Conservation (phyloP, 148 eudicot species). For the Fagopyrum tataricum region DNA sequence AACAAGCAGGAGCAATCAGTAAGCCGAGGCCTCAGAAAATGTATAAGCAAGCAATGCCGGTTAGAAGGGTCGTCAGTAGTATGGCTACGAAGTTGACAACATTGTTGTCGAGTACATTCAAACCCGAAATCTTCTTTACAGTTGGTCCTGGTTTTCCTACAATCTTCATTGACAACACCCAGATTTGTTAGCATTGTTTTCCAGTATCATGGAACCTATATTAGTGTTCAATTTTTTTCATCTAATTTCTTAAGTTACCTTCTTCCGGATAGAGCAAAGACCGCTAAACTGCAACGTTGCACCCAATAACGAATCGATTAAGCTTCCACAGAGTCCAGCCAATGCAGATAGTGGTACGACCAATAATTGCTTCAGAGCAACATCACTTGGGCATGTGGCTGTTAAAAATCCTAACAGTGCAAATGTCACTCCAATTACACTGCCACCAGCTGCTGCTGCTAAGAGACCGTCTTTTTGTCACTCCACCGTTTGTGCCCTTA, state of each 20-base stretch:
- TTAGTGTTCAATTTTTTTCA: background rate
- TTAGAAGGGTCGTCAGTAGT: conserved; percentile 31
- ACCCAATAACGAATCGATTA: conserved; percentile 82
- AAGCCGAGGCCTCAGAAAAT: conserved; percentile 24
- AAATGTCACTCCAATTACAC: conserved; percentile 64
- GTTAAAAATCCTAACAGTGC: conserved; percentile 56
- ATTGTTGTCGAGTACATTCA: conserved; percentile 34
- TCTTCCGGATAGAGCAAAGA: conserved; percentile 67
- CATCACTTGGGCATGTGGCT: conserved; percentile 43
- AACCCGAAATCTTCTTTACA: conserved; percentile 33
- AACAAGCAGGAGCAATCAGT: background rate
- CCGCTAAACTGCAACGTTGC: conserved; percentile 91
- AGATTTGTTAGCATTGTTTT: background rate
- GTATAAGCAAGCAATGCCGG: conserved; percentile 24
- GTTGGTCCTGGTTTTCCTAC: conserved; percentile 42
- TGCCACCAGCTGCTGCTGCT: conserved; percentile 87
- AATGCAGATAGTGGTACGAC: conserved; percentile 72
- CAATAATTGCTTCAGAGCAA: conserved; percentile 65
- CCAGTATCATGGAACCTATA: background rate
- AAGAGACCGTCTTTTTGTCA: conserved; percentile 71
- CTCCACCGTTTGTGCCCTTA: conserved; percentile 96
- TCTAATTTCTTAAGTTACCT: conserved; percentile 34
- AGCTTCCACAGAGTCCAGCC: conserved; percentile 78
- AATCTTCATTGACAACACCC: conserved; percentile 22
- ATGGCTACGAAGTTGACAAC: conserved; percentile 32